Conservation (phyloP, 345 rosid species). For the Eucalyptus coolabah region DNA sequence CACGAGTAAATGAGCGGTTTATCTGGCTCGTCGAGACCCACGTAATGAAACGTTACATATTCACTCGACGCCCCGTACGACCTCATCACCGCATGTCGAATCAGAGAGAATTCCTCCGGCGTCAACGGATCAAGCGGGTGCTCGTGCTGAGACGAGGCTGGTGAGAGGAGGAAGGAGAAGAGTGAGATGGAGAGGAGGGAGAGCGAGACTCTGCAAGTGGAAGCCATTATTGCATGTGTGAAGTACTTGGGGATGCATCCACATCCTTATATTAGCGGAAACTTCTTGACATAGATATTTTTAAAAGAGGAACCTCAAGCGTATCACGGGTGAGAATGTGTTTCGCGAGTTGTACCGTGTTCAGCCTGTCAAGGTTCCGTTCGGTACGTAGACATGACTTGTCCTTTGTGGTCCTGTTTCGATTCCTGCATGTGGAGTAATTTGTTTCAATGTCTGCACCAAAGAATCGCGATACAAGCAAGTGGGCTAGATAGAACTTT, state of each 20-base stretch:
- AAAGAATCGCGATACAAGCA: too few relatives aligned
- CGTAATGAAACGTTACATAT: slow-evolving; percentile 46
- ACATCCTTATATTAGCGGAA: background rate
- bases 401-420: too few relatives aligned
- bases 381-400: too few relatives aligned
- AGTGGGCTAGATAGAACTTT: too few relatives aligned
- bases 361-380: background rate
- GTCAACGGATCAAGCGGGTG: slow-evolving; percentile 70
- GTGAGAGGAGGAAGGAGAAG: background rate
- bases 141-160: slow-evolving; percentile 1
- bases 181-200: background rate
- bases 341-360: background rate
- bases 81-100: slow-evolving; percentile 18
- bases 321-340: rapidly evolving
- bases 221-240: background rate
- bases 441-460: too few relatives aligned
- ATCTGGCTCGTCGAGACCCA: slow-evolving; percentile 64
- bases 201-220: background rate
- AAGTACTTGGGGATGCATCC: background rate
- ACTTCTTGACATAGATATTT: background rate
- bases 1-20: slow-evolving; percentile 38
- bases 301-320: background rate
- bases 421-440: too few relatives aligned
- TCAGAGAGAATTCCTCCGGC: slow-evolving; percentile 37
- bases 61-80: slow-evolving; percentile 18